Base-by-base conservation (phyloP, 1,284 basidiomycete species). In the Cutaneotrichosporon cutaneum region DNA sequence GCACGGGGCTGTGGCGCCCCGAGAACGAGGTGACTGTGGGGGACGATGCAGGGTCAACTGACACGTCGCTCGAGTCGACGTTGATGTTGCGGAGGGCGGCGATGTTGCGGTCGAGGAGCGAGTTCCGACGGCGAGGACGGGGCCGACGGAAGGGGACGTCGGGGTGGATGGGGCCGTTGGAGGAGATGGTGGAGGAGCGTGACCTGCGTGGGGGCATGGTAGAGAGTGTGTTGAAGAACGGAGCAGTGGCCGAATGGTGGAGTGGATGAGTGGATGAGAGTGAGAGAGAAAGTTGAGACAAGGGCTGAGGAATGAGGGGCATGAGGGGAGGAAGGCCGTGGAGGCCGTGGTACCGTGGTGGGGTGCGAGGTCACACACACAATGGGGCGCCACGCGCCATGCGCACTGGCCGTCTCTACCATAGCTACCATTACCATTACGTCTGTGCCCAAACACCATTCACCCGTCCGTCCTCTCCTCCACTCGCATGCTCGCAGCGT, bases 61-160 rank as follows among this genome's bases (percentile, higher is more conserved):
- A 35, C 27, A 36, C 51, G 51, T 53, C 51, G 33, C 51, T 53
- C 51, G 51, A 53, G 51, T 53, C 51, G 51, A 35, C 21, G 30
- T 48, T 48, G 47, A 48, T 24, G 47, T 48, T 48, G 47, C 47
- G 47, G 6, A 48, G 24, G 11, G 47, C 47, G 47, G 47, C 26
- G 47, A 48, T 6, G 26, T 48, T 48, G 24, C 47, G 47, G 26
- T 48, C 47, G 24, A 48, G 24, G 26, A 32, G 32, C 13, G 51
- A 53, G 32, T 53, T 35, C 33, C 21, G 32, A 22, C 51, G 51
- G 10, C 51, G 51, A 4, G 51, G 51, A 9, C 51, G 51, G 11
- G 51, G 32, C 11, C 51, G 27, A n/a, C 51, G 30, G 32, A 35
- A 53, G 6, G 51, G 51, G 4, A 21, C 18, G 10, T 33, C 51